A percentile compares a stretch with the other conserved stretches of the same genome.
phyloP scores from a whole-genome alignment of 169 alveolate species.

The Babesia bigemina region DNA sequence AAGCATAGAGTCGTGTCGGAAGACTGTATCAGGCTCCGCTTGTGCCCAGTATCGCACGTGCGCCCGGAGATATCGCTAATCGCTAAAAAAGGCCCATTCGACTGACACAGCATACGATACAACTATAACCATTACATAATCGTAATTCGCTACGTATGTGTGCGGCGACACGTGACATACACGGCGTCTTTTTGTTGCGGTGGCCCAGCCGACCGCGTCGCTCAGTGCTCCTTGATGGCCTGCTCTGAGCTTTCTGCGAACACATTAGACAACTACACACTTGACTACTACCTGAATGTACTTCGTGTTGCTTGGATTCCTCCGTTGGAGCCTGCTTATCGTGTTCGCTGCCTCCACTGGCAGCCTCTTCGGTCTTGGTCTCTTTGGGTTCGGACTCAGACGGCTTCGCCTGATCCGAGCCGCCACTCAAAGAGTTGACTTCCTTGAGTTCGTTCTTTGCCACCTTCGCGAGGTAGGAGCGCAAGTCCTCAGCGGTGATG shows the following conservation, averaged over 20 bases:
- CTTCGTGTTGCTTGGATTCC: not conserved
- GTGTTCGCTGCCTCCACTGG: not conserved
- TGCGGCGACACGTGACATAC: too few relatives aligned
- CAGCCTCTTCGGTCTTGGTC: not conserved
- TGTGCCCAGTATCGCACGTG: too few relatives aligned
- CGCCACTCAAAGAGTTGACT: slow-evolving; percentile 26
- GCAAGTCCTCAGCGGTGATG: slow-evolving; percentile 42
- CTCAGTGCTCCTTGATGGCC: slow-evolving; percentile 25
- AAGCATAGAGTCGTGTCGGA: not conserved
- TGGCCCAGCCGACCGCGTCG: not conserved
- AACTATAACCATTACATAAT: too few relatives aligned
- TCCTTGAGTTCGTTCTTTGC: slow-evolving; percentile 45
- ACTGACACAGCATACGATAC: too few relatives aligned
- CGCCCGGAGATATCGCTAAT: too few relatives aligned
- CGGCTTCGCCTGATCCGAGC: not conserved
- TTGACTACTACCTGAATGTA: not conserved
- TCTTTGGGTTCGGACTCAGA: not conserved
- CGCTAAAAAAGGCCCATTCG: too few relatives aligned
- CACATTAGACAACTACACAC: not conserved
- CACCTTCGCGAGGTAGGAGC: slow-evolving; percentile 38
- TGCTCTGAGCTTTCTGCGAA: slow-evolving; percentile 21
- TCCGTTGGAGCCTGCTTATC: not conserved
- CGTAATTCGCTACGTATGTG: too few relatives aligned
- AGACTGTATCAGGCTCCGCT: too few relatives aligned
- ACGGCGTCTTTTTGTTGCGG: too few relatives aligned